Evolutionary conservation across 345 rosid species (phyloP).

Genomic region (Eucalyptus brandiana): DNA sequence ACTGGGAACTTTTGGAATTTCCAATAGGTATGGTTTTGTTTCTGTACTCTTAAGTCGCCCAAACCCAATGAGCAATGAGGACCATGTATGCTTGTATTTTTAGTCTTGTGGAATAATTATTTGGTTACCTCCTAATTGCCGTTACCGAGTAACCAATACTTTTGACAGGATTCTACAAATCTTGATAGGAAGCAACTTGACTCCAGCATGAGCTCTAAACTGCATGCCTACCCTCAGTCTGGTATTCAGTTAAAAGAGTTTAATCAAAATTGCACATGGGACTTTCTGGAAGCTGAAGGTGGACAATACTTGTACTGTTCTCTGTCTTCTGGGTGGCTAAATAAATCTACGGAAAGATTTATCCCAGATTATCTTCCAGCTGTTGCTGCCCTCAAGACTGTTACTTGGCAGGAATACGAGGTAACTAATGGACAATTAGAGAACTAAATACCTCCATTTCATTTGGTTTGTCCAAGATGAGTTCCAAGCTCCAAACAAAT

Average conservation of each 20-base stretch:
- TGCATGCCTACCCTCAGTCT: slow-evolving; percentile 9
- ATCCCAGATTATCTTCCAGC: slow-evolving; percentile 11
- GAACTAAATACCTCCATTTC: slow-evolving; percentile 5
- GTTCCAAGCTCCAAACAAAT: not conserved
- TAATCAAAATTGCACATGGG: slow-evolving; percentile 7
- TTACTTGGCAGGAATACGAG: slow-evolving; percentile 10
- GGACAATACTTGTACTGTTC: slow-evolving; percentile 5
- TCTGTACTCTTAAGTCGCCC: slow-evolving; percentile 43
- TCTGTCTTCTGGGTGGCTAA: slow-evolving; percentile 12
- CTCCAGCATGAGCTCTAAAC: slow-evolving; percentile 3
- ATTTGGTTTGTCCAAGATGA: slow-evolving; percentile 1
- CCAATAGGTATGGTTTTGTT: slow-evolving; percentile 40
- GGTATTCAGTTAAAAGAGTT: slow-evolving; percentile 7
- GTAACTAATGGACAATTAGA: slow-evolving; percentile 4
- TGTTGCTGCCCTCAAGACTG: slow-evolving; percentile 1
- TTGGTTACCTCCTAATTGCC: not conserved
- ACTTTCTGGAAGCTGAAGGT: slow-evolving; percentile 14
- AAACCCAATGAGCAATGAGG: slow-evolving; percentile 20
- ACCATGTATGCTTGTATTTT: slow-evolving; percentile 27
- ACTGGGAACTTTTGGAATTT: slow-evolving; percentile 5
- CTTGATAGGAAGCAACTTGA: slow-evolving; percentile 2
- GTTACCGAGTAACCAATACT: not conserved
- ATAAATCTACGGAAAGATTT: slow-evolving; percentile 5
- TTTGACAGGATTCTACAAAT: slow-evolving; percentile 19
- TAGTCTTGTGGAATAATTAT: not conserved